Evolutionary conservation across 1,139 yeast species (phyloP).

Genomic region (Debaryomyces robertsiae): DNA sequence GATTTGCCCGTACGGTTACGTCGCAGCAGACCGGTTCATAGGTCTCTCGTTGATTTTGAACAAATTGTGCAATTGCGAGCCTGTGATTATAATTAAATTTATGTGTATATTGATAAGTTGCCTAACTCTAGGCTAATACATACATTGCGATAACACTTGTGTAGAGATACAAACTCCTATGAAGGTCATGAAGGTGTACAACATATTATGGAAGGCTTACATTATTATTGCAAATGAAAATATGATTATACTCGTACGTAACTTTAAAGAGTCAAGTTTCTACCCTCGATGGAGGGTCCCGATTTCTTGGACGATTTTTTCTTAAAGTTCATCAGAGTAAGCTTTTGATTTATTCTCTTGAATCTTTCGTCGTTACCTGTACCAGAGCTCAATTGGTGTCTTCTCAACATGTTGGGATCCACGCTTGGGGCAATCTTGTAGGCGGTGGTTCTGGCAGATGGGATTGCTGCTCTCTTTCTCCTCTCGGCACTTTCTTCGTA

Average conservation of each 20-base stretch:
- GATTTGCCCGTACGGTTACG: conserved; percentile 6
- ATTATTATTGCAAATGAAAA: neutral
- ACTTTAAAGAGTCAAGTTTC: conserved; percentile 53
- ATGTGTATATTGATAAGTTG: conserved; percentile 27
- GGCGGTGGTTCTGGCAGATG: conserved; percentile 84
- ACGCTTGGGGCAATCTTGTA: conserved; percentile 90
- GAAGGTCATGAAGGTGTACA: too few relatives aligned
- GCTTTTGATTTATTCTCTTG: conserved; percentile 65
- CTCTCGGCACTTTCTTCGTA: conserved; percentile 93
- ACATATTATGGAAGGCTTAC: too few relatives aligned
- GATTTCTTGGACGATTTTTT: conserved; percentile 55
- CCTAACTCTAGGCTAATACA: conserved; percentile 20
- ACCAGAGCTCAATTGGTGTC: conserved; percentile 43
- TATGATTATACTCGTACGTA: conserved; percentile 5
- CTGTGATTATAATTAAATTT: conserved; percentile 19
- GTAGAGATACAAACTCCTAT: too few relatives aligned
- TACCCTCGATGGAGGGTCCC: conserved; percentile 83
- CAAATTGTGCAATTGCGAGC: conserved; percentile 12
- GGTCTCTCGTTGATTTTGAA: conserved; percentile 11
- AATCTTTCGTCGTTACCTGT: conserved; percentile 76
- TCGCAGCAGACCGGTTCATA: conserved; percentile 9
- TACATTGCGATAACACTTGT: conserved; percentile 16
- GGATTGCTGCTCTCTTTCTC: conserved; percentile 92
- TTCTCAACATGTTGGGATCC: conserved; percentile 46
- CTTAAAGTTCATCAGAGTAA: conserved; percentile 49